Conservation (phyloP, 2,329 filamentous ascomycete species). For the Aspergillus clavatus region DNA sequence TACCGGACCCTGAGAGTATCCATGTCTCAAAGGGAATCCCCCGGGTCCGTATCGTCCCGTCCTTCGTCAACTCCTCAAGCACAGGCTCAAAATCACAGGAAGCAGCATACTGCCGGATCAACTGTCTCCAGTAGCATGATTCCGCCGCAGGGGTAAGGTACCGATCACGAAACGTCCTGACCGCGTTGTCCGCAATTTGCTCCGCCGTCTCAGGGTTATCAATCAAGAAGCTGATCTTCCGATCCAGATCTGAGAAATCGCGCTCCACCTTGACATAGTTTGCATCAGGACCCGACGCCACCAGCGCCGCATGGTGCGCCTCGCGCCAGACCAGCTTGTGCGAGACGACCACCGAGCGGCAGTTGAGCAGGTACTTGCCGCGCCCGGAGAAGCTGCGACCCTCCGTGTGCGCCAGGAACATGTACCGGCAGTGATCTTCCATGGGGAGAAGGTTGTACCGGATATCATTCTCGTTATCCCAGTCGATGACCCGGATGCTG, state of each 20-base stretch:
- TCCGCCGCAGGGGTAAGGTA: conserved; percentile 53
- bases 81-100: conserved; percentile 41
- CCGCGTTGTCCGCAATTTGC: conserved; percentile 48
- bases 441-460: conserved; percentile 44
- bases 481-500: conserved; percentile 41
- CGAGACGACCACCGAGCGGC: conserved; percentile 46
- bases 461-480: conserved; percentile 38
- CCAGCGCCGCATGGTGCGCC: conserved; percentile 46
- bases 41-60: conserved; percentile 28
- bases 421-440: conserved; percentile 52
- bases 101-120: conserved; percentile 38
- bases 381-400: conserved; percentile 52
- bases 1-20: conserved; percentile 22
- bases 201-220: conserved; percentile 43
- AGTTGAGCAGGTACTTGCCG: conserved; percentile 52
- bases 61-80: conserved; percentile 25
- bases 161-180: conserved; percentile 47
- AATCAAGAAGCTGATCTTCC: conserved; percentile 42
- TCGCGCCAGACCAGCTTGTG: conserved; percentile 48
- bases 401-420: conserved; percentile 52
- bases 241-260: conserved; percentile 54
- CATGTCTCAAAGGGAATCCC: conserved; percentile 41
- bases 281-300: conserved; percentile 43
- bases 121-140: conserved; percentile 52
- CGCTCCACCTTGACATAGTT: conserved; percentile 48